Evolutionary conservation across 2,329 filamentous ascomycete genomes (phyloP).

Genomic region (Scedosporium dehoogii): DNA sequence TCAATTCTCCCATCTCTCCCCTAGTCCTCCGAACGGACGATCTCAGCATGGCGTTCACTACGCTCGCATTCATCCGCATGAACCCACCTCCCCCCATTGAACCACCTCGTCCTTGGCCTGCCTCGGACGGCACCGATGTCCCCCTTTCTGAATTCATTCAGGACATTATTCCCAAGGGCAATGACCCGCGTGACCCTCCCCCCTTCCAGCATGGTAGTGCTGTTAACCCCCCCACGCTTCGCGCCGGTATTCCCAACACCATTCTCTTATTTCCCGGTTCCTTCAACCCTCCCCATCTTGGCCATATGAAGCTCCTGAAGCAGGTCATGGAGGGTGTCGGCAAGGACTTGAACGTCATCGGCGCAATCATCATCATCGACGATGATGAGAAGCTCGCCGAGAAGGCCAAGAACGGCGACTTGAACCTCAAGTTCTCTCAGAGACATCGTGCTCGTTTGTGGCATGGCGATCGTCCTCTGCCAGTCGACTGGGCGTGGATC

Average conservation of each 20-base stretch:
- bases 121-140: too few species aligned
- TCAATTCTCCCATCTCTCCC: too few species aligned
- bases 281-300: slow-evolving; percentile 27
- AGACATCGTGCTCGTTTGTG: slow-evolving; percentile 17
- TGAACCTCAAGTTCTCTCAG: slow-evolving; percentile 11
- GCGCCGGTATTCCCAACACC: slow-evolving; percentile 12
- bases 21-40: too few species aligned
- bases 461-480: slow-evolving; percentile 8
- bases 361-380: slow-evolving; percentile 19
- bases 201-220: too few species aligned
- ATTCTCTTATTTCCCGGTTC: slow-evolving; percentile 25
- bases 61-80: too few species aligned
- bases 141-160: not conserved
- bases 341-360: slow-evolving; percentile 18
- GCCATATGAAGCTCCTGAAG: slow-evolving; percentile 21
- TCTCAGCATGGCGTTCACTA: too few species aligned
- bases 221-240: not conserved
- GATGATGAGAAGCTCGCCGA: slow-evolving; percentile 13
- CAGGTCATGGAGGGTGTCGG: slow-evolving; percentile 18
- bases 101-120: too few species aligned
- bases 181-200: not conserved
- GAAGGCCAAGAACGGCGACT: slow-evolving; percentile 9
- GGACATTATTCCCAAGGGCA: not conserved
- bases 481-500: slow-evolving; percentile 17
- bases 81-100: too few species aligned